These are phyloP conservation scores for Lactarius trivialis DNA, from an alignment of 768 basidiomycete genomes.

Conservation along the genomic window DNA sequence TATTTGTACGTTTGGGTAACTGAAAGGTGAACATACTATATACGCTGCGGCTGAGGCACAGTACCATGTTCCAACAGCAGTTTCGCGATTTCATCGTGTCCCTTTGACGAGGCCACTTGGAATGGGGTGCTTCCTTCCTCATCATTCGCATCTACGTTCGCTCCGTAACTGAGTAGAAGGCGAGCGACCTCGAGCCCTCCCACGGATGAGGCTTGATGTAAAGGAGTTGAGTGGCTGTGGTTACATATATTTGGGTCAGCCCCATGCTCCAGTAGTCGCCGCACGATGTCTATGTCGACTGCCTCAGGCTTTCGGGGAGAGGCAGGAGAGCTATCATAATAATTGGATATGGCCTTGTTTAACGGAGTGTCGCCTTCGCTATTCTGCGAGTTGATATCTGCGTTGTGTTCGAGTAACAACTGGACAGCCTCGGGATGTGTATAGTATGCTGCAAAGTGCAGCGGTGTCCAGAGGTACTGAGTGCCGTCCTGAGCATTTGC, in stretches of 20 bases:
- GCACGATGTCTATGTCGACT: neutral
- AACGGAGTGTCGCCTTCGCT: neutral
- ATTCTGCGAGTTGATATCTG: neutral
- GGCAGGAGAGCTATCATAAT: too few species aligned
- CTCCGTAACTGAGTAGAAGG: neutral
- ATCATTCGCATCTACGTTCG: neutral
- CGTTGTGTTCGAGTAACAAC: neutral
- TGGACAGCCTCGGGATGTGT: neutral
- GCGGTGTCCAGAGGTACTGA: neutral
- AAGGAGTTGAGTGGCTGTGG: neutral
- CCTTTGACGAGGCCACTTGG: neutral
- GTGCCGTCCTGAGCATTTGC: neutral
- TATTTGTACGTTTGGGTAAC: neutral
- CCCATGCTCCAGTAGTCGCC: neutral
- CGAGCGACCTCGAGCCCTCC: neutral
- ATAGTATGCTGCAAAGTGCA: neutral
- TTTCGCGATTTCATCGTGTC: neutral
- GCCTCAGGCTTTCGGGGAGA: neutral
- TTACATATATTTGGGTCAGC: neutral
- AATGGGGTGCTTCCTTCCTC: neutral
- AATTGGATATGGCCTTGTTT: fast-evolving
- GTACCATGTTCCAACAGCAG: neutral
- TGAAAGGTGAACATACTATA: neutral
- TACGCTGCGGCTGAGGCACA: neutral
- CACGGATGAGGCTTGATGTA: neutral